A percentile compares a stretch with the other conserved stretches of the same genome.
Evolutionary conservation across 140 eudicot species (phyloP).

Genomic region (Ambrosia hybrid): DNA sequence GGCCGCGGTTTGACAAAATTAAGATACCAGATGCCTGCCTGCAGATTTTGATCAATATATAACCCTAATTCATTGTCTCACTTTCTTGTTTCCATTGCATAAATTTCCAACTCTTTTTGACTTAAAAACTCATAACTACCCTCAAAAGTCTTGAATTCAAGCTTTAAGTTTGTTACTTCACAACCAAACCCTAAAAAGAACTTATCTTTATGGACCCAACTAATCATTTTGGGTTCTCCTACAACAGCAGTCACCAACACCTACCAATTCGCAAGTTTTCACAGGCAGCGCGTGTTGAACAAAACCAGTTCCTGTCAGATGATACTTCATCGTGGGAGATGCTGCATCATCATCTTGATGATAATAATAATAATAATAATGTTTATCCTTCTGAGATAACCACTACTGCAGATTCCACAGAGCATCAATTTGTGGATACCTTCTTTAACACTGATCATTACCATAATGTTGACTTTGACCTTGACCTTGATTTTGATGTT

Average conservation of each 20-base stretch:
- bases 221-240: constrained; percentile 41
- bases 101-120: constrained; percentile 5
- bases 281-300: constrained; percentile 62
- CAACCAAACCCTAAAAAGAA: constrained; percentile 11
- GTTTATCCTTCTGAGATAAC: constrained; percentile 17
- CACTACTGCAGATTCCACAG: constrained; percentile 31
- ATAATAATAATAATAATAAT: neutral
- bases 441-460: constrained; percentile 54
- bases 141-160: constrained; percentile 23
- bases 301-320: constrained; percentile 28
- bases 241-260: constrained; percentile 31
- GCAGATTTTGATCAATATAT: constrained; percentile 27
- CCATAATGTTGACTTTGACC: constrained; percentile 23
- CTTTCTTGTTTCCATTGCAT: constrained; percentile 21
- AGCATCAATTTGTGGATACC: constrained; percentile 48
- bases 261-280: constrained; percentile 69
- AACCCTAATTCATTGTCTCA: constrained; percentile 2
- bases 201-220: constrained; percentile 41
- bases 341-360: constrained; percentile 18
- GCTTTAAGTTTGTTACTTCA: neutral
- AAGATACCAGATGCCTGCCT: constrained; percentile 19
- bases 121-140: constrained; percentile 11
- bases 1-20: constrained; percentile 30
- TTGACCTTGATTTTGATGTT: constrained; percentile 22
- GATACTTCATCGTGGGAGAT: constrained; percentile 33